Evolutionary conservation across 2,329 filamentous ascomycete species (phyloP).

Genomic region (Neofusicoccum ribis): DNA sequence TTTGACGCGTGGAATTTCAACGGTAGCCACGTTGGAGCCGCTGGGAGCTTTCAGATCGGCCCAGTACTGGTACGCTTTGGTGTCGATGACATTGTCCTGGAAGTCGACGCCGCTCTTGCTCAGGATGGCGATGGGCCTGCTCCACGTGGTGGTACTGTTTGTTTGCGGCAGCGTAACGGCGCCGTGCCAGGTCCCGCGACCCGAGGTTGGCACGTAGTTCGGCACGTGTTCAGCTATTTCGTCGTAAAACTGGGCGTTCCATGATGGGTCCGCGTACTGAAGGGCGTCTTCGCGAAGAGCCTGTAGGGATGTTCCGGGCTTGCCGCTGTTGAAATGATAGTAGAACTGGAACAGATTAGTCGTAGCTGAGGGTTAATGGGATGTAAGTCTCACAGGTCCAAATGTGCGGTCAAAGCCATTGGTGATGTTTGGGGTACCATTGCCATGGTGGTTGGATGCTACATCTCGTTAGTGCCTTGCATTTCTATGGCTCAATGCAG

Average conservation of each 20-base stretch:
- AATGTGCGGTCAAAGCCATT: conserved; percentile 66
- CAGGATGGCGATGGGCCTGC: conserved; percentile 56
- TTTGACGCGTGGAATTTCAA: conserved; percentile 56
- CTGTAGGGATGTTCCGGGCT: conserved; percentile 47
- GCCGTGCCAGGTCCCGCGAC: conserved; percentile 54
- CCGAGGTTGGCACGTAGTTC: conserved; percentile 57
- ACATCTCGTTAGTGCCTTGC: not conserved
- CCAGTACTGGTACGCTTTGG: conserved; percentile 65
- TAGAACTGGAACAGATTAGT: conserved; percentile 7
- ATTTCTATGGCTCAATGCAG: not conserved
- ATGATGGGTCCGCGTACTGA: conserved; percentile 51
- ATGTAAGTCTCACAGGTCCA: conserved; percentile 53
- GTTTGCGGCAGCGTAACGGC: conserved; percentile 51
- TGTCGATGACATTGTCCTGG: conserved; percentile 60
- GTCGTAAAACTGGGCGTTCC: conserved; percentile 63
- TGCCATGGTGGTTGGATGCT: conserved; percentile 61
- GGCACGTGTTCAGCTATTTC: conserved; percentile 60
- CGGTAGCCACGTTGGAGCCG: conserved; percentile 34
- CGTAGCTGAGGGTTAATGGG: fast-evolving
- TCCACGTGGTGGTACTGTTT: conserved; percentile 43
- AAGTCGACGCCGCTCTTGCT: conserved; percentile 54
- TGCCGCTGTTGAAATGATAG: conserved; percentile 63
- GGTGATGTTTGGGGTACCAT: conserved; percentile 64
- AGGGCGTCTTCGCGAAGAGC: conserved; percentile 57
- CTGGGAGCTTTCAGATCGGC: conserved; percentile 36